phyloP scores from a whole-genome alignment of 495 filamentous ascomycete species.

The Amphirosellinia nigrospora region DNA sequence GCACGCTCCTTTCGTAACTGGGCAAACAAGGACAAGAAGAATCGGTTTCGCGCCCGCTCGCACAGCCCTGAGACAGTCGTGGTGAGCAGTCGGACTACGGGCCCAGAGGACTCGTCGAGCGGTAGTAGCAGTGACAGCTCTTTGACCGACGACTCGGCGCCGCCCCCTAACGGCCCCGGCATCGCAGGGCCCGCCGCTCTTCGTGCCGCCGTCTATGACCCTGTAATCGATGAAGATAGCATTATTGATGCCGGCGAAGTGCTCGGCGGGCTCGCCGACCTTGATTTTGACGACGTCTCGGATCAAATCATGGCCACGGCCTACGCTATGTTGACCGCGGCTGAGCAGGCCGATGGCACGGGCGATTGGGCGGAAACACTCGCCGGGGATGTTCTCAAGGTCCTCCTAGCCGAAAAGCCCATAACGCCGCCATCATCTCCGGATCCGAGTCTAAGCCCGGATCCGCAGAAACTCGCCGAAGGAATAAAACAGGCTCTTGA shows the following conservation, averaged over 20 bases:
- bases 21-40: slow-evolving; percentile 20
- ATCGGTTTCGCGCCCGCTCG: slow-evolving; percentile 3
- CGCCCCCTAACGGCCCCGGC: neutral
- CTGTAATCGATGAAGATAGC: neutral
- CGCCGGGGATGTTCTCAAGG: neutral
- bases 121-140: slow-evolving; percentile 5
- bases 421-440: neutral
- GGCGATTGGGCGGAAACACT: slow-evolving; percentile 29
- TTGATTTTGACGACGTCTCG: slow-evolving; percentile 13
- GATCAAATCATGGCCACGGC: slow-evolving; percentile 14
- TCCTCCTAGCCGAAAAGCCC: neutral
- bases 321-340: neutral
- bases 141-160: slow-evolving; percentile 7
- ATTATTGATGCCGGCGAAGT: neutral
- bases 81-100: slow-evolving; percentile 6
- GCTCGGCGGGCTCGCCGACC: slow-evolving; percentile 7
- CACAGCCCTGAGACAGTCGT: neutral
- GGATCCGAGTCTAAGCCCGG: neutral
- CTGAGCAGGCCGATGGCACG: neutral
- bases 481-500: neutral
- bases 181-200: slow-evolving; percentile 19
- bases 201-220: neutral
- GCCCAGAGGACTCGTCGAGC: slow-evolving; percentile 9
- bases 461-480: neutral
- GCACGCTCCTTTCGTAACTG: slow-evolving; percentile 28